These are phyloP conservation scores for Calonectria hongkongensis DNA, from an alignment of 2,329 filamentous ascomycete genomes.

Conservation along the genomic window DNA sequence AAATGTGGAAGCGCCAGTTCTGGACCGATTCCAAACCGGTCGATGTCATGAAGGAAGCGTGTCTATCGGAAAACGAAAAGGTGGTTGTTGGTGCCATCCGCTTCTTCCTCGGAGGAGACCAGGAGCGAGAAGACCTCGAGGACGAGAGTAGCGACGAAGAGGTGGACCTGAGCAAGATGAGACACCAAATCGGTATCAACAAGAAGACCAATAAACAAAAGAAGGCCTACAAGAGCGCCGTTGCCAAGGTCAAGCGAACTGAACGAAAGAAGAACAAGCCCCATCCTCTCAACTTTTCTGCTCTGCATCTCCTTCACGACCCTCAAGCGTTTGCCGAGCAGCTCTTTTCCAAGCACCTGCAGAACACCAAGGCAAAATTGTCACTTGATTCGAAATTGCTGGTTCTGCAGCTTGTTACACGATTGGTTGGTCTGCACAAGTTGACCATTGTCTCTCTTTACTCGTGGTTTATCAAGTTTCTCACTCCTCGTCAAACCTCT, in stretches of 20 bases:
- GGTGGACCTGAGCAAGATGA: conserved; percentile 85
- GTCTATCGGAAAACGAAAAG: conserved; percentile 93
- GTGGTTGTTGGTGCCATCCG: conserved; percentile 90
- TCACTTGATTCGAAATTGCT: conserved; percentile 91
- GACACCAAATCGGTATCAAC: conserved; percentile 92
- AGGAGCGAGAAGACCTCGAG: conserved; percentile 93
- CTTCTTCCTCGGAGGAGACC: conserved; percentile 97
- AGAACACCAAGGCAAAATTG: conserved; percentile 89
- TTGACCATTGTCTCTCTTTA: conserved; percentile 92
- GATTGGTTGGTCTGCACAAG: conserved; percentile 94
- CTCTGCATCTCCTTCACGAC: conserved; percentile 93
- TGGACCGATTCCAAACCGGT: conserved; percentile 97
- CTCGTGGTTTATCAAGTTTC: conserved; percentile 95
- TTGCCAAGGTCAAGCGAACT: conserved; percentile 86
- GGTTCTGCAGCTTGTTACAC: conserved; percentile 92
- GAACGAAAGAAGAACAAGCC: conserved; percentile 92
- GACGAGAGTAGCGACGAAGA: conserved; percentile 91
- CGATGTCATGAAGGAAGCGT: conserved; percentile 98
- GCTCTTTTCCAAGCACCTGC: conserved; percentile 92
- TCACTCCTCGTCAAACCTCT: conserved; percentile 90
- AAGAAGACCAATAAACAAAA: conserved; percentile 96
- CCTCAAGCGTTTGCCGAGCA: conserved; percentile 95
- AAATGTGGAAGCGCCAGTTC: conserved; percentile 96
- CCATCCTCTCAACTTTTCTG: conserved; percentile 95
- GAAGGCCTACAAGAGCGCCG: conserved; percentile 85